These are phyloP conservation scores for Solanum boliviense DNA, from an alignment of 257 asterid genomes.

Conservation along the genomic window DNA sequence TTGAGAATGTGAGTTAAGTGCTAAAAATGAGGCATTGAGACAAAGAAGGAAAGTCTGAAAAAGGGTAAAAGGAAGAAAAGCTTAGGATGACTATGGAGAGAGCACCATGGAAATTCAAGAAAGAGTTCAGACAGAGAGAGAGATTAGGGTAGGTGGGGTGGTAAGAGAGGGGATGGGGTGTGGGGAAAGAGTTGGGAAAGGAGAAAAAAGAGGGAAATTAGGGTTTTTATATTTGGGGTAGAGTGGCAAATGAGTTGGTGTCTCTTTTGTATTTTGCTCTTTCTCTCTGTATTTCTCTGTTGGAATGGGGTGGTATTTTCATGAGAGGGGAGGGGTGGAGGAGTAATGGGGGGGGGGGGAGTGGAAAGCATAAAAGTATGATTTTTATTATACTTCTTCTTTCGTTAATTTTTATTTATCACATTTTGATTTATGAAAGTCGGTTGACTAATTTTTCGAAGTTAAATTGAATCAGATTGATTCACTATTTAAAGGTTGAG, in stretches of 20 bases:
- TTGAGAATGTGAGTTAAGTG: constrained; percentile 1
- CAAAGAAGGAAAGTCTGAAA: not conserved
- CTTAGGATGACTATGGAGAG: not conserved
- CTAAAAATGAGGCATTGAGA: constrained; percentile 40
- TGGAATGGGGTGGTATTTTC: not conserved
- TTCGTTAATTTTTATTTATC: no score
- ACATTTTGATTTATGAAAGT: no score
- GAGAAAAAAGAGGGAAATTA: constrained; percentile 17
- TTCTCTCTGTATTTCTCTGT: not conserved
- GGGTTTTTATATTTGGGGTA: constrained; percentile 28
- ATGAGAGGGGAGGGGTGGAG: not conserved
- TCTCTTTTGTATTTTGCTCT: not conserved
- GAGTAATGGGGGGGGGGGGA: not conserved
- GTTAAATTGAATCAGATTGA: no score
- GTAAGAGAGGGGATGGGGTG: not conserved
- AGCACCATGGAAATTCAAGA: not conserved
- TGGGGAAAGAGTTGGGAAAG: not conserved
- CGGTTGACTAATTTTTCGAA: not conserved
- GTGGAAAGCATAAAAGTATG: not conserved
- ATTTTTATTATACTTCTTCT: not conserved
- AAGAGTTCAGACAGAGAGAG: not conserved
- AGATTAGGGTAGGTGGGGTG: constrained; percentile 8
- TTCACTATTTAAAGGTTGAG: no score
- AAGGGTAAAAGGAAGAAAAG: not conserved
- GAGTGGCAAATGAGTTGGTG: constrained; percentile 20